Base-by-base conservation (phyloP, 2,329 filamentous ascomycete species). In the Alternaria arbusti region DNA sequence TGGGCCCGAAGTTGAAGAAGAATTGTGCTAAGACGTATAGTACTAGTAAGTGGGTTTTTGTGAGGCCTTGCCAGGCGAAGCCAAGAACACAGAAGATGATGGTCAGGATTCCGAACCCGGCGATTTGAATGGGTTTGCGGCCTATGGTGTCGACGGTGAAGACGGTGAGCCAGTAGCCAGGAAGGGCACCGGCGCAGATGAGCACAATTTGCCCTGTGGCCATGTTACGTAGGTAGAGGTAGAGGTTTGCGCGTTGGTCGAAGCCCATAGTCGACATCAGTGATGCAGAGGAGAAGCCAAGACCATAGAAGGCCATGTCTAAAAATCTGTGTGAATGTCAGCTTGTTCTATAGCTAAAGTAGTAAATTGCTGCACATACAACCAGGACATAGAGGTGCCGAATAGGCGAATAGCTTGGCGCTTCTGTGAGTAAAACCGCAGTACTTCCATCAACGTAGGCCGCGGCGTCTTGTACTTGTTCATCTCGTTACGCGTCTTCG, bases 341-440 rank as follows among this genome's bases (percentile, higher is more conserved):
- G 55, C 54, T 30, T 20, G 12, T 20, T 17, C 15, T 12, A 6
- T 25, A 9, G 4, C 17, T 12, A 15, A 7, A 22, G 3, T 5
- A 17, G 45, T 12, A 4, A 30, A 17, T 30, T 10, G 26, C 4
- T 15, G 43, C 15, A 69, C 70, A 12, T 64, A 72, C 70, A 94
- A 95, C 92, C 93, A 96, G 9, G 92, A 95, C 30, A 90, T 90
- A 5, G 92, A 90, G 7, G 92, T 95, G 8, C 91, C 91, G 28
- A 93, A 82, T 0, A 93, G 86, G 43, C 93, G 84, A 72, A 89
- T 87, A 46, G 86, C 88, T 77, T 95, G 89, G 80, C 89, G 90
- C 83, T 86, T 90, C 72, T 90, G 86, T 54, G 84, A 76, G 79
- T 93, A 95, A 82, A 94, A 90, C 22, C 80, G 80, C 74, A 83